Conservation (phyloP, 2,329 filamentous ascomycete genomes). For the Diaporthe citrichinensis region DNA sequence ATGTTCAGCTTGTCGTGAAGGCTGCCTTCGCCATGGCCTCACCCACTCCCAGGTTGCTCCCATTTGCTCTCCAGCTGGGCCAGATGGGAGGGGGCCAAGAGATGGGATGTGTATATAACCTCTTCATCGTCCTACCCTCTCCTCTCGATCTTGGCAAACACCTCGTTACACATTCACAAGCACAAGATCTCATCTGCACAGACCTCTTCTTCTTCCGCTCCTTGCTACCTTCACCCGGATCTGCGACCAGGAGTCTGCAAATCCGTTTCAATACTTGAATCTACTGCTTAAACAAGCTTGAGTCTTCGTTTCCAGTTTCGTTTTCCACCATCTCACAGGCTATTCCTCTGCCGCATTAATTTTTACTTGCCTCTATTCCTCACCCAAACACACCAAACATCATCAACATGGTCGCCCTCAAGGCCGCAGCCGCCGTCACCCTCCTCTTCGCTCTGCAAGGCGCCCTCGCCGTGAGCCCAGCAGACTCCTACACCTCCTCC, state of each 20-base stretch:
- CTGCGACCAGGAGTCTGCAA: slow-evolving; percentile 39
- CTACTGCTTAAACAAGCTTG: slow-evolving; percentile 1
- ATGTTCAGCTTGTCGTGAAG: slow-evolving; percentile 15
- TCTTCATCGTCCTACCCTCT: neutral
- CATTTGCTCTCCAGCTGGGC: neutral
- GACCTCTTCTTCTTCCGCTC: slow-evolving; percentile 19
- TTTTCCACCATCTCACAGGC: neutral
- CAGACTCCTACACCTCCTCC: neutral
- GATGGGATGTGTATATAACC: neutral
- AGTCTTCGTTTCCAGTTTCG: slow-evolving; percentile 18
- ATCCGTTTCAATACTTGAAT: slow-evolving; percentile 33
- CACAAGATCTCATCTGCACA: slow-evolving; percentile 14
- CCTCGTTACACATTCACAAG: neutral
- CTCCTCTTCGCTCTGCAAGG: slow-evolving; percentile 30
- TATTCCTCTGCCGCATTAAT: neutral
- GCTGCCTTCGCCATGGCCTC: slow-evolving; percentile 27
- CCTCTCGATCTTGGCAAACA: neutral
- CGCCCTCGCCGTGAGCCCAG: slow-evolving; percentile 30
- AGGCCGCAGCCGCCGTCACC: slow-evolving; percentile 8
- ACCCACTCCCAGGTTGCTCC: neutral
- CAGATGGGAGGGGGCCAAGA: neutral
- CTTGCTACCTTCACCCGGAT: slow-evolving; percentile 33
- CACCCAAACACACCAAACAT: neutral
- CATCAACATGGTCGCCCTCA: slow-evolving; percentile 28
- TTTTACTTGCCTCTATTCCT: neutral